A percentile compares a stretch with the other conserved stretches of the same genome.
These are phyloP conservation scores for Trametes maxima DNA, from an alignment of 768 basidiomycete genomes.

Conservation along the genomic window DNA sequence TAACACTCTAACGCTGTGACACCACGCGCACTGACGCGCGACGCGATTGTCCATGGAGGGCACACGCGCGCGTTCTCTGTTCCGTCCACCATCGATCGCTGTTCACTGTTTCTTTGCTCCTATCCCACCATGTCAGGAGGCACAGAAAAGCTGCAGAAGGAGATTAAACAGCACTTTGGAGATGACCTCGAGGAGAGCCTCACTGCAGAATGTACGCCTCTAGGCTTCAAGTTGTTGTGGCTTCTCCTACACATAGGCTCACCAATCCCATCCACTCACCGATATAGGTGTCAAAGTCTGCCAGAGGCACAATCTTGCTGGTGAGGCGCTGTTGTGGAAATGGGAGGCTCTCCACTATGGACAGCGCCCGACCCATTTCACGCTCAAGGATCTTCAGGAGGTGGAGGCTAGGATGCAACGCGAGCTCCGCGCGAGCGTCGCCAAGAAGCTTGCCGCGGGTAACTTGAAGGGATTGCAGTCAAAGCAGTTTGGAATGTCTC, in stretches of 20 bases:
- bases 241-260: too few relatives aligned
- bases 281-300: constrained; percentile 63
- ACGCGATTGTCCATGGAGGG: background rate
- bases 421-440: constrained; percentile 32
- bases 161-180: constrained; percentile 20
- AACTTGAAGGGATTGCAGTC: constrained; percentile 26
- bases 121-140: background rate
- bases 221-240: background rate
- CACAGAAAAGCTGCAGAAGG: background rate
- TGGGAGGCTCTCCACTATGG: constrained; percentile 57
- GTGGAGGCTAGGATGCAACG: constrained; percentile 46
- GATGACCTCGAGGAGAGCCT: constrained; percentile 18
- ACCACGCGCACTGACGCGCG: constrained; percentile 13
- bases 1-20: constrained; percentile 3
- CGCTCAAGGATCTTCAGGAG: constrained; percentile 48
- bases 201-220: constrained; percentile 49
- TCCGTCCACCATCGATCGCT: background rate
- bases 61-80: background rate
- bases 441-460: constrained; percentile 35
- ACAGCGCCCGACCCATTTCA: constrained; percentile 39
- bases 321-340: constrained; percentile 62
- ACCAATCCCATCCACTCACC: background rate
- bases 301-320: constrained; percentile 55
- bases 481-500: constrained; percentile 15
- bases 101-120: background rate